Conservation (phyloP, 1,284 basidiomycete species). For the Peniophora sp. region DNA sequence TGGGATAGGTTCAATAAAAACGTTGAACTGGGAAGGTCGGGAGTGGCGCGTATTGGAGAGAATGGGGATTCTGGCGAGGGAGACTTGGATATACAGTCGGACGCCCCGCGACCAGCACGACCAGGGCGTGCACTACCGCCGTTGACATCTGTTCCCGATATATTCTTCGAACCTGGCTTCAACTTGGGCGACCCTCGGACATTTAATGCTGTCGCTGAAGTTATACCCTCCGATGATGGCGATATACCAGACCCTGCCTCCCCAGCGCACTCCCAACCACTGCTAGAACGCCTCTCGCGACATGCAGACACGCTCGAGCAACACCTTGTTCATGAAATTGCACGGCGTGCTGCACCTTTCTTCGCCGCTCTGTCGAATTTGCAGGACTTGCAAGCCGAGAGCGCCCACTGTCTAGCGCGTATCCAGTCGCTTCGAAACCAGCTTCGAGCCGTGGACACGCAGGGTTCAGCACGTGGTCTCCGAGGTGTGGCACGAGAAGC, state of each 20-base stretch:
- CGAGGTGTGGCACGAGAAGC: conserved; percentile 58
- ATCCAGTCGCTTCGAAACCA: conserved; percentile 69
- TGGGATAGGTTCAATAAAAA: conserved; percentile 67
- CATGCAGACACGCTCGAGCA: conserved; percentile 94
- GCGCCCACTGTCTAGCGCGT: conserved; percentile 72
- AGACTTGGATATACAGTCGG: conserved; percentile 14
- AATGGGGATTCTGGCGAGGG: conserved; percentile 12
- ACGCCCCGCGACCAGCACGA: conserved; percentile 8
- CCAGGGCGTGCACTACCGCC: conserved; percentile 45
- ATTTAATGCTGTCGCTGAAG: conserved; percentile 78
- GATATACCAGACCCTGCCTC: conserved; percentile 39
- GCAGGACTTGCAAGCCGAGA: conserved; percentile 87
- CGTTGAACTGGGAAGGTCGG: conserved; percentile 37
- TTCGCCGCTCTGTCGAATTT: conserved; percentile 94
- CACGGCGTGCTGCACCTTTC: conserved; percentile 86
- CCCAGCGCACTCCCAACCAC: conserved; percentile 58
- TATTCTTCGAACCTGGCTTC: conserved; percentile 79
- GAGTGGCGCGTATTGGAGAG: conserved; percentile 32
- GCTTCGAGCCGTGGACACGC: conserved; percentile 72
- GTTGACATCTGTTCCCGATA: conserved; percentile 70
- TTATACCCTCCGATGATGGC: conserved; percentile 13
- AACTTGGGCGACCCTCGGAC: conserved; percentile 81
- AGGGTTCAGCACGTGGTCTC: conserved; percentile 72
- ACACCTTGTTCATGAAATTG: conserved; percentile 92
- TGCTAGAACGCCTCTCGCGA: conserved; percentile 89